These are phyloP conservation scores for Calcarisporium arbuscula DNA, from an alignment of 2,329 filamentous ascomycete species.

Conservation along the genomic window DNA sequence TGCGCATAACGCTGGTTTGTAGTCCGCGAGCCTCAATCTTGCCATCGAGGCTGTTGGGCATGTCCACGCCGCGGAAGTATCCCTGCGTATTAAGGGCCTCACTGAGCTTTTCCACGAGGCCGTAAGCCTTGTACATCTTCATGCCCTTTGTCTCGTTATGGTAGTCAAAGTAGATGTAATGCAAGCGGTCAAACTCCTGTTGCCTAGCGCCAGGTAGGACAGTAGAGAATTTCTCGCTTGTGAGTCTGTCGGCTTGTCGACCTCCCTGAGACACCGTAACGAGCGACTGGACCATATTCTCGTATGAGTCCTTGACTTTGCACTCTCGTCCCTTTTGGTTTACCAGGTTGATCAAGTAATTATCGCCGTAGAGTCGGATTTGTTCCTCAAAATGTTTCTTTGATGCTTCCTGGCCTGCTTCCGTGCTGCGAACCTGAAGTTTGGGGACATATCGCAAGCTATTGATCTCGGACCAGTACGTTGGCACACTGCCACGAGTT, in stretches of 20 bases:
- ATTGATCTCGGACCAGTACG: slow-evolving; percentile 96
- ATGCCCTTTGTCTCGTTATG: slow-evolving; percentile 96
- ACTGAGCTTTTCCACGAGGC: slow-evolving; percentile 75
- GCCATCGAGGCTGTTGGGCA: slow-evolving; percentile 63
- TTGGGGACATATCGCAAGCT: slow-evolving; percentile 86
- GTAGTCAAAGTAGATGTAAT: slow-evolving; percentile 98
- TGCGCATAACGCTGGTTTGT: slow-evolving; percentile 88
- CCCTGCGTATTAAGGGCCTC: slow-evolving; percentile 71
- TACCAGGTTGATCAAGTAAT: slow-evolving; percentile 94
- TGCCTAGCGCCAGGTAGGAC: slow-evolving; percentile 58
- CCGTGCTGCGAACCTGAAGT: slow-evolving; percentile 78
- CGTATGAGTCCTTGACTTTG: slow-evolving; percentile 86
- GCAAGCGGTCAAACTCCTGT: slow-evolving; percentile 71
- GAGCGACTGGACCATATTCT: slow-evolving; percentile 76
- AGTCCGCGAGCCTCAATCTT: slow-evolving; percentile 72
- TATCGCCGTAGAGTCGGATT: slow-evolving; percentile 88
- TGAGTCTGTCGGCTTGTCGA: slow-evolving; percentile 57
- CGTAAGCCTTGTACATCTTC: slow-evolving; percentile 83
- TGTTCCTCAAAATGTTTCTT: slow-evolving; percentile 89
- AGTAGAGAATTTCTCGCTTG: slow-evolving; percentile 73
- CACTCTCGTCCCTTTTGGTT: slow-evolving; percentile 93
- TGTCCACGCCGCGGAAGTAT: slow-evolving; percentile 90
- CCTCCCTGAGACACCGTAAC: slow-evolving; percentile 62
- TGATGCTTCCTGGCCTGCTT: slow-evolving; percentile 72
- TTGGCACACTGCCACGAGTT: slow-evolving; percentile 90